A percentile compares a stretch with the other conserved stretches of the same genome.
These are phyloP conservation scores for Tricholoma terreum DNA, from an alignment of 768 basidiomycete species.

Conservation along the genomic window DNA sequence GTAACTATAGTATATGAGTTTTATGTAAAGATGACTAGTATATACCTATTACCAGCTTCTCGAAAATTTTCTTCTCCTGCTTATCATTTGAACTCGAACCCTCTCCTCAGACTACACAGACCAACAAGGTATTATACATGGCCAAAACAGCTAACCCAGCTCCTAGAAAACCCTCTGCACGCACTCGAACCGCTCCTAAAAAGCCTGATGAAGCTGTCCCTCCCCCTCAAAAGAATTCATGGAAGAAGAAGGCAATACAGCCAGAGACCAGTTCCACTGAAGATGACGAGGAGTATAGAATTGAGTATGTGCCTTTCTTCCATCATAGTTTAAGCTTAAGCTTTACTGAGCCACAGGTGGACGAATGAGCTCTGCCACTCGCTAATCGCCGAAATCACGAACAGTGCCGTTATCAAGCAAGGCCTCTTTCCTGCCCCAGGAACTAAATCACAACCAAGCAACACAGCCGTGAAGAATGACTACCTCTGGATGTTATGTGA, in stretches of 20 bases:
- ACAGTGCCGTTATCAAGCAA: not conserved
- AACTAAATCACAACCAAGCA: not conserved
- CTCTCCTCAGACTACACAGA: not conserved
- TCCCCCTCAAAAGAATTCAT: not conserved
- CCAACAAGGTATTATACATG: not conserved
- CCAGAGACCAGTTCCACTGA: not conserved
- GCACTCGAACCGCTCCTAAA: not conserved
- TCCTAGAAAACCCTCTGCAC: not conserved
- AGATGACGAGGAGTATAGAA: not conserved
- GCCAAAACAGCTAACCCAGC: not conserved
- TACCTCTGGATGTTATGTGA: not conserved
- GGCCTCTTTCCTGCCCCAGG: not conserved
- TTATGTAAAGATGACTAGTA: no score
- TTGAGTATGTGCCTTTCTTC: not conserved
- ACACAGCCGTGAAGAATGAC: not conserved
- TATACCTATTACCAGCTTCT: no score
- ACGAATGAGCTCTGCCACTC: not conserved
- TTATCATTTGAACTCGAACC: not conserved
- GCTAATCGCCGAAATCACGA: not conserved
- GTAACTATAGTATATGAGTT: no score
- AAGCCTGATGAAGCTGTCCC: not conserved
- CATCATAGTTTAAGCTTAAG: not conserved
- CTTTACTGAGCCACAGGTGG: not conserved
- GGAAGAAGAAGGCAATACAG: not conserved
- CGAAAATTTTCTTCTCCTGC: no score